Evolutionary conservation across 495 filamentous ascomycete genomes (phyloP).

Genomic region (Penicillium ucsense): DNA sequence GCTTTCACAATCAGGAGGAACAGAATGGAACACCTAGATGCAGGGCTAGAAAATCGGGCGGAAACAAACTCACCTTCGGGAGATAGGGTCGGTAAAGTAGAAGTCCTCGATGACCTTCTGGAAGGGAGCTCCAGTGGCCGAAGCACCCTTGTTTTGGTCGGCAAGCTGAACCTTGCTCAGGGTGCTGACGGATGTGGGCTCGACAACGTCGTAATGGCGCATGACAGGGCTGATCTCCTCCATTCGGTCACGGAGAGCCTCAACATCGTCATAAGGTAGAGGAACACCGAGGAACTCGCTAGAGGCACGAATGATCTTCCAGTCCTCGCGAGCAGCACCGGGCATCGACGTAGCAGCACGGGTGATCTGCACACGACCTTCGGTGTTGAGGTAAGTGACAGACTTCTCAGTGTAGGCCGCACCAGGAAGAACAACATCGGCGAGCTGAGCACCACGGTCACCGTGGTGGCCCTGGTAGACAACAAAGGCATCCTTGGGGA

Average conservation of each 20-base stretch:
- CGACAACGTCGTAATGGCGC: slow-evolving; percentile 81
- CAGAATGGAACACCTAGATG: neutral
- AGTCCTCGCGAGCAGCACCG: slow-evolving; percentile 87
- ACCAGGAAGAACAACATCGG: slow-evolving; percentile 87
- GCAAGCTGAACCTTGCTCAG: slow-evolving; percentile 86
- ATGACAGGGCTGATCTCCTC: slow-evolving; percentile 86
- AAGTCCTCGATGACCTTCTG: slow-evolving; percentile 86
- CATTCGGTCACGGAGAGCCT: slow-evolving; percentile 82
- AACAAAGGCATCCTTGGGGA: slow-evolving; percentile 91
- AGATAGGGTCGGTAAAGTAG: slow-evolving; percentile 94
- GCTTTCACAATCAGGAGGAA: neutral
- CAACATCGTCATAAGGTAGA: slow-evolving; percentile 87
- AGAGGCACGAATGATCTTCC: slow-evolving; percentile 92
- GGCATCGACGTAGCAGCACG: slow-evolving; percentile 76
- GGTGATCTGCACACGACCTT: slow-evolving; percentile 88
- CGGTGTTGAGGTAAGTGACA: slow-evolving; percentile 96
- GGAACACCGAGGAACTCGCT: slow-evolving; percentile 84
- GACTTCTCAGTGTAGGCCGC: slow-evolving; percentile 95
- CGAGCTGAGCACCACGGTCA: slow-evolving; percentile 83
- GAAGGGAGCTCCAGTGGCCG: slow-evolving; percentile 55
- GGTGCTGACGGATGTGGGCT: slow-evolving; percentile 57
- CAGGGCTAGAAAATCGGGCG: neutral
- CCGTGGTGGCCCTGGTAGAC: slow-evolving; percentile 98
- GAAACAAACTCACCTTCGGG: slow-evolving; percentile 61
- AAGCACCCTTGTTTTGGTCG: slow-evolving; percentile 85